Percentiles rank a stretch among this genome's conserved stretches.
phyloP scores from a whole-genome alignment of 2,329 filamentous ascomycete species.

The Kalaharituber pfeilii region DNA sequence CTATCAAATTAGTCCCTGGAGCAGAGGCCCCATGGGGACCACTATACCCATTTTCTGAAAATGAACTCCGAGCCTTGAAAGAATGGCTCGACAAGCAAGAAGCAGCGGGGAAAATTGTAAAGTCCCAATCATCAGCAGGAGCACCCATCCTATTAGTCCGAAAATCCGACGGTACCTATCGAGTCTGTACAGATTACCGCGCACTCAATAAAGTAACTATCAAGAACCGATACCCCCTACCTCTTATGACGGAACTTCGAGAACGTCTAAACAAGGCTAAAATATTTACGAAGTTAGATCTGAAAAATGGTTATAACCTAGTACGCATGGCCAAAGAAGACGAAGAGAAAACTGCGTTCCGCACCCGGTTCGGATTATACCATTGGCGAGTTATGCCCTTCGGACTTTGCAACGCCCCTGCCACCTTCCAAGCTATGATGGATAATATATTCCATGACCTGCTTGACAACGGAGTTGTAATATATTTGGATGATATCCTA shows the following conservation, averaged over 20 bases:
- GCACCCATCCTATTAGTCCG: background rate
- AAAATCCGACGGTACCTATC: constrained; percentile 15
- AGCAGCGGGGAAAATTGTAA: background rate
- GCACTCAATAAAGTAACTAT: constrained; percentile 22
- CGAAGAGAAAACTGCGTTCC: constrained; percentile 11
- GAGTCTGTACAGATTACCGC: constrained; percentile 23
- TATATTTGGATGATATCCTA: constrained; percentile 13
- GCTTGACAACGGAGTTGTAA: constrained; percentile 16
- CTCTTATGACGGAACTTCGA: constrained; percentile 21
- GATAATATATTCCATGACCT: background rate
- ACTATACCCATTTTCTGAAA: background rate
- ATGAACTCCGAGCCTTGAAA: background rate
- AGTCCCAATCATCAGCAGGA: background rate
- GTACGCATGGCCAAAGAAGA: constrained; percentile 9
- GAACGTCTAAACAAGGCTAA: constrained; percentile 16
- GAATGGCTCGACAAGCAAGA: background rate
- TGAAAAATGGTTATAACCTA: background rate
- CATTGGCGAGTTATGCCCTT: constrained; percentile 4
- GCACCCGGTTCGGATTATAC: constrained; percentile 5
- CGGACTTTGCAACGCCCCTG: constrained; percentile 8
- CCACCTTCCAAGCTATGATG: constrained; percentile 5
- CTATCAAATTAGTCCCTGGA: background rate
- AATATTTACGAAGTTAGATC: constrained; percentile 7
- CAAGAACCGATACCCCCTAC: constrained; percentile 22
- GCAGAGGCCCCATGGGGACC: background rate